A percentile compares a stretch with the other conserved stretches of the same genome.
These are phyloP conservation scores for Ogataea ramenticola DNA, from an alignment of 805 yeast species.

Conservation along the genomic window DNA sequence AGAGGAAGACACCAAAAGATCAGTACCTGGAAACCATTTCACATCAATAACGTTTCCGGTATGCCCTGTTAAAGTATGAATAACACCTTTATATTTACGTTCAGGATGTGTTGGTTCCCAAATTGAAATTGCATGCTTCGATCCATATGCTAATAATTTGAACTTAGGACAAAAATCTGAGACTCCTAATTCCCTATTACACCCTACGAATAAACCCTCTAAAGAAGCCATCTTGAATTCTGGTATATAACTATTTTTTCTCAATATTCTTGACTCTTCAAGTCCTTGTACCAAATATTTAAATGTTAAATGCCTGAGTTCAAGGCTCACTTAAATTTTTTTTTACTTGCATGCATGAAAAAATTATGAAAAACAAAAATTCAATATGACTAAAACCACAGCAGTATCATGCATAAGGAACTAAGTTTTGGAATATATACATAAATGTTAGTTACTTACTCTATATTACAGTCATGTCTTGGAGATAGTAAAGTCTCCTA, in stretches of 20 bases:
- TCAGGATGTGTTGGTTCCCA: constrained; percentile 49
- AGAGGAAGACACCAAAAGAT: constrained; percentile 49
- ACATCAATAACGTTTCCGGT: constrained; percentile 60
- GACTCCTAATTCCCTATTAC: constrained; percentile 57
- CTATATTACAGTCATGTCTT: too few relatives aligned
- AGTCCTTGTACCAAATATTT: too few relatives aligned
- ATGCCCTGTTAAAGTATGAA: constrained; percentile 54
- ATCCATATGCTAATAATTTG: constrained; percentile 61
- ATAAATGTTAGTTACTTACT: too few relatives aligned
- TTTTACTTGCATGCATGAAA: not conserved
- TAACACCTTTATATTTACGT: constrained; percentile 36
- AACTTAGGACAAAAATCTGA: constrained; percentile 39
- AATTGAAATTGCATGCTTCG: constrained; percentile 56
- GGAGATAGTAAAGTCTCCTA: constrained; percentile 10
- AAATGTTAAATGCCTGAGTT: too few relatives aligned
- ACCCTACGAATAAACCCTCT: constrained; percentile 66
- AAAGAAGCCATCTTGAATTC: constrained; percentile 13
- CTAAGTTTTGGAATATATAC: too few relatives aligned
- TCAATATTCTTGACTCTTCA: too few relatives aligned
- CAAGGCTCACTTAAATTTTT: not conserved
- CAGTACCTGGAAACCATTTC: constrained; percentile 40
- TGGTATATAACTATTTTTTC: too few relatives aligned
- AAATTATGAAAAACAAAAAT: not conserved
- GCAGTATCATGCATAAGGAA: too few relatives aligned
- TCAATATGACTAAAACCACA: too few relatives aligned